phyloP scores from a whole-genome alignment of 768 basidiomycete genomes.

The Pisolithus sp. region DNA sequence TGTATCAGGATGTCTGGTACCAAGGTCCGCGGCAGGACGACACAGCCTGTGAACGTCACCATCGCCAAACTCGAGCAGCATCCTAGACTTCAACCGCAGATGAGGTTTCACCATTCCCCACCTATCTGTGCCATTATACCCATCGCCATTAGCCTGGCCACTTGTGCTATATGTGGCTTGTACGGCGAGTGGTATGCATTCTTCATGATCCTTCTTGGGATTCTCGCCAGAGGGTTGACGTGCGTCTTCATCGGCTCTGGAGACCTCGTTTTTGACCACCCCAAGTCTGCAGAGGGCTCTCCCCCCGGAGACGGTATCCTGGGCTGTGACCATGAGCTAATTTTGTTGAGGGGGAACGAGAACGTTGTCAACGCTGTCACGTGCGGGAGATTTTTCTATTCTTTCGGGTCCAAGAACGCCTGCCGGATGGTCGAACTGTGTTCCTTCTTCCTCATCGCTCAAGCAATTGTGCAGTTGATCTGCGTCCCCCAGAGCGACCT shows the following conservation, averaged over 20 bases:
- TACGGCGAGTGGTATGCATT: not conserved
- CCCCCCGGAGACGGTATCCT: no score
- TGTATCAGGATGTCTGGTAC: slow-evolving; percentile 1
- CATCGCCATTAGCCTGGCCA: not conserved
- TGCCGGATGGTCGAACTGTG: not conserved
- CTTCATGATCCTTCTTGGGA: slow-evolving; percentile 9
- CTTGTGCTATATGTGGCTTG: slow-evolving; percentile 10
- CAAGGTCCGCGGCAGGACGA: slow-evolving; percentile 4
- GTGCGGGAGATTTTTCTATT: not conserved
- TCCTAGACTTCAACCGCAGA: not conserved
- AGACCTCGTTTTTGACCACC: slow-evolving; percentile 1
- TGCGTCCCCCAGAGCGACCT: no score
- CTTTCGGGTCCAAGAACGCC: not conserved
- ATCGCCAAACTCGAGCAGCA: slow-evolving; percentile 8
- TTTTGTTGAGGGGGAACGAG: not conserved
- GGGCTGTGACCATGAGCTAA: no score
- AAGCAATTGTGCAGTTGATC: no score
- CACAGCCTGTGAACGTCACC: slow-evolving; percentile 9
- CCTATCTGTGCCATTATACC: not conserved
- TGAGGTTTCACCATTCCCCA: slow-evolving; percentile 6
- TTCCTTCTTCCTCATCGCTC: no score
- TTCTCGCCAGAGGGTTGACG: slow-evolving; percentile 22
- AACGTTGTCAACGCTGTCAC: not conserved
- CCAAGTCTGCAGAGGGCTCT: no score
- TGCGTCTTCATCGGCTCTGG: slow-evolving; percentile 20